Evolutionary conservation across 352 stramenopile genomes (phyloP), one percentile per base, ranked within the genome.

Genomic region (Blastocystis hominis): DNA sequence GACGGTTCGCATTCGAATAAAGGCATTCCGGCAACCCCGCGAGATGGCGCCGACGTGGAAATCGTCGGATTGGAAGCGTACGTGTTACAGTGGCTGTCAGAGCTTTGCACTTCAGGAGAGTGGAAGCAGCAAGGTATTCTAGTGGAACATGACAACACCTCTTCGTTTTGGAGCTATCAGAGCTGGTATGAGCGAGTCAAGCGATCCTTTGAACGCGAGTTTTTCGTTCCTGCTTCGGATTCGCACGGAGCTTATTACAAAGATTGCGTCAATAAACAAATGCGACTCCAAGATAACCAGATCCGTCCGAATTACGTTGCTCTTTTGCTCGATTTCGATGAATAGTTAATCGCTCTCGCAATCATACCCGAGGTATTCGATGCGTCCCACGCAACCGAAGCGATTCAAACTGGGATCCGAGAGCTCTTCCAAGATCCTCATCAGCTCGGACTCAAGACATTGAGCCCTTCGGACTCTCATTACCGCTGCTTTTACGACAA

Each of bases 401-500:
- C 87, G 15, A 53, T 89, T 2, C 68, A 70, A 10, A 56, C 56
- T 13, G 61, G 38, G 13, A 54, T 81, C 9, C 44, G 46, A 6
- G 24, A 78, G 44, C 62, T 89, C 34, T 86, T 89, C 44, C 78
- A 56, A 34, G 47, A 70, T 4, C n/a, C 47, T 4, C 64, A 42
- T 5, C 76, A 89, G 38, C 38, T 89, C 24, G 87, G 87, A 20
- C 38, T 89, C 24, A 81, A 81, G 59, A 89, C 87, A 17, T 53
- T 89, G 24, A 24, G 6, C n/a, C 54, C 78, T 2, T 36, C 13
- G 1, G 87, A 90, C 59, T 10, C n/a, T 10, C 70, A 54, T 2
- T 90, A 89, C 64, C 76, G 79, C 20, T 61, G 75, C 64, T 84
- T 61, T 40, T 90, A 90, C 42, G 77, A 89, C 54, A 89, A 89